Base-by-base conservation (phyloP, 2,329 filamentous ascomycete genomes). In the Aureobasidium leucospermi region DNA sequence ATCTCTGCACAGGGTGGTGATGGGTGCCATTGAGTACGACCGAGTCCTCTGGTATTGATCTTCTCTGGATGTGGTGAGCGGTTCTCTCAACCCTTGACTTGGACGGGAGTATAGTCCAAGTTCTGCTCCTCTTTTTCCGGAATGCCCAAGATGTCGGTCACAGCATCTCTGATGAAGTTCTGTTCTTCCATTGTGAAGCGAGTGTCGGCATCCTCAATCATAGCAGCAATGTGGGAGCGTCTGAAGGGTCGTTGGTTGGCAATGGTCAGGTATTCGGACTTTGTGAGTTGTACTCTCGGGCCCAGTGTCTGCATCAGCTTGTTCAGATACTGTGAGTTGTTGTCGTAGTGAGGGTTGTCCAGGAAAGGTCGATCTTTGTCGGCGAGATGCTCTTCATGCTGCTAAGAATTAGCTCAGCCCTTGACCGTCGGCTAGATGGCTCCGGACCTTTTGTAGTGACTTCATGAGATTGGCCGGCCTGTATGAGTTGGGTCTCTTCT, bases 171-270 rank as follows among this genome's bases (percentile, higher is more conserved):
- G 23, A 73, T 63, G 29, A 64, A 42, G 56, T 69, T 64, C 63
- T 67, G 67, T 62, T 73, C 69, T 47, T 72, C 69, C 0, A 59
- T 59, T 1, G 66, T 66, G 32, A 70, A 72, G 32, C 71, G 60
- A 23, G 68, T 68, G 43, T 71, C 71, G 34, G 63, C 61, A 58
- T 69, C 68, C 62, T 72, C 71, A 34, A 73, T 66, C 66, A 72
- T 71, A 10, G 69, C 68, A 63, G 71, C 64, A 59, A 73, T 56
- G 62, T 69, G 66, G 63, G 70, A 67, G 11, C 68, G 60, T 23
- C 65, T 64, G 55, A 63, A 63, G 38, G 71, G 71, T 45, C 69
- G 68, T 39, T 67, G 65, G 53, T 73, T 73, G 47, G 67, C 66
- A 8, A 73, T 57, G 64, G 70, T 68, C 46, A 72, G 60, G 47